Evolutionary conservation across 169 alveolate species (phyloP).

Genomic region (Neospora caninum): DNA sequence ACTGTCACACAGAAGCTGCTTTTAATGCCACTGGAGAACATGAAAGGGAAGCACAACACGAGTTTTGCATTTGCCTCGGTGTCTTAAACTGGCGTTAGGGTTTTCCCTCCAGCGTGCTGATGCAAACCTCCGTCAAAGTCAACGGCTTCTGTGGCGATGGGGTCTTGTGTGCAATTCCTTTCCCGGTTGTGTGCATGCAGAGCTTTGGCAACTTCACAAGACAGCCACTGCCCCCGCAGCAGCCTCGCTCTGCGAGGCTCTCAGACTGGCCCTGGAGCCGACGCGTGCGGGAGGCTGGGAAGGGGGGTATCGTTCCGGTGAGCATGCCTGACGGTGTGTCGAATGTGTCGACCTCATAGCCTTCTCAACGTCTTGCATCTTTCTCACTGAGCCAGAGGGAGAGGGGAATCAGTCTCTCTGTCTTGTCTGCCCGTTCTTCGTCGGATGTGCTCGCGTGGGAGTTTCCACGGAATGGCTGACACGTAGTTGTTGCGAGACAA

Average conservation of each 20-base stretch:
- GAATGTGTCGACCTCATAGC: background rate
- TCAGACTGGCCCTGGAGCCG: conserved; percentile 91
- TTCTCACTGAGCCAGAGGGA: no score
- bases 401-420: no score
- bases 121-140: no score
- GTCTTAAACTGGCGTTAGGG: no score
- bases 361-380: background rate
- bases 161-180: background rate
- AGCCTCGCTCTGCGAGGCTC: conserved; percentile 65
- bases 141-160: no score
- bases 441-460: no score
- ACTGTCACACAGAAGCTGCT: background rate
- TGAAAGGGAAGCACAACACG: no score
- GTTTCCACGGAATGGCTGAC: no score
- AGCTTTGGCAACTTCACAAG: conserved; percentile 59
- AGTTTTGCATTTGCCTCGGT: no score
- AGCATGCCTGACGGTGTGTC: background rate
- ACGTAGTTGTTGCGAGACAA: no score
- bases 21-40: background rate
- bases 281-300: conserved; percentile 83
- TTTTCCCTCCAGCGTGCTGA: no score
- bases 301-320: conserved; percentile 92
- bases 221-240: conserved; percentile 63
- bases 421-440: no score
- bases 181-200: background rate